These are phyloP conservation scores for Pseudogymnoascus sp. DNA, from an alignment of 2,329 filamentous ascomycete genomes.

Conservation along the genomic window DNA sequence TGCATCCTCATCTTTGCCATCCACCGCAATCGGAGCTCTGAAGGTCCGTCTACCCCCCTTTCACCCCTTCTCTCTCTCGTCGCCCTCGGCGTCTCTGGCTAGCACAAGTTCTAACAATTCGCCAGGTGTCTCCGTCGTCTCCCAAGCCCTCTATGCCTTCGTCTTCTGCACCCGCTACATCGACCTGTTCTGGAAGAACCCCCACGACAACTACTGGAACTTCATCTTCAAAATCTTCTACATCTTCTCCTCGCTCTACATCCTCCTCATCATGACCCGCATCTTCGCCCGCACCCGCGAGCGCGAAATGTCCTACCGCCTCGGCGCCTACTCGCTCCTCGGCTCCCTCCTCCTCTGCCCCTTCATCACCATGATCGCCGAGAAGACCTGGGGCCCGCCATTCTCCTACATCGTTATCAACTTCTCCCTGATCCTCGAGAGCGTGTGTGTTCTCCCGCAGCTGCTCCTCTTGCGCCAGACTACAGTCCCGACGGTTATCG, in stretches of 20 bases:
- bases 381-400: slow-evolving; percentile 38
- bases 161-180: slow-evolving; percentile 86
- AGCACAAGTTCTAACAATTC: slow-evolving; percentile 8
- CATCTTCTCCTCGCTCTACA: slow-evolving; percentile 75
- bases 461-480: slow-evolving; percentile 87
- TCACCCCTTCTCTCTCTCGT: not conserved
- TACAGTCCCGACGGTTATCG: slow-evolving; percentile 90
- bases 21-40: slow-evolving; percentile 78
- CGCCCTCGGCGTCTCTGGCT: slow-evolving; percentile 14
- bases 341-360: slow-evolving; percentile 64
- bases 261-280: slow-evolving; percentile 79
- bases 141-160: slow-evolving; percentile 75
- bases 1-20: slow-evolving; percentile 86
- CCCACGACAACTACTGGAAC: slow-evolving; percentile 53
- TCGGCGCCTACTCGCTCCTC: slow-evolving; percentile 63
- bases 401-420: slow-evolving; percentile 67
- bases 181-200: slow-evolving; percentile 56
- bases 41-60: slow-evolving; percentile 47
- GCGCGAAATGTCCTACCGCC: slow-evolving; percentile 86
- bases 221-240: slow-evolving; percentile 85
- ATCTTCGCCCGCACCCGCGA: slow-evolving; percentile 83
- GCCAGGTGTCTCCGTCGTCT: slow-evolving; percentile 80
- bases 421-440: slow-evolving; percentile 89
- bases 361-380: slow-evolving; percentile 64
- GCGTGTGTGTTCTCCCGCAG: slow-evolving; percentile 83